Evolutionary conservation across 768 basidiomycete species (phyloP).

Genomic region (Leucocoprinus sp.): DNA sequence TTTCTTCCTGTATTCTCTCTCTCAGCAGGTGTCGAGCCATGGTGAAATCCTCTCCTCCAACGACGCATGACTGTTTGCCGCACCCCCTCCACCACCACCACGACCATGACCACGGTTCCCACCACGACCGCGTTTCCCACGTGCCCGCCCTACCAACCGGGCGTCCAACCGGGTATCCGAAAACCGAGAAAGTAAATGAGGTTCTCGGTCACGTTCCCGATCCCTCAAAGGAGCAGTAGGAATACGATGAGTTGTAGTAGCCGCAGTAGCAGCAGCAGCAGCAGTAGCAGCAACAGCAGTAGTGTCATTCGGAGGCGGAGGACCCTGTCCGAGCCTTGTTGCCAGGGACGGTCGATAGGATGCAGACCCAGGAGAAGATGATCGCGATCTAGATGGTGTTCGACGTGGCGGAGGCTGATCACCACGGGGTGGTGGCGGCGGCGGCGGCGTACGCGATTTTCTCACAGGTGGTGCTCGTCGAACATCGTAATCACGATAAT

Average conservation of each 20-base stretch:
- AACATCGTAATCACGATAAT: constrained; percentile 6
- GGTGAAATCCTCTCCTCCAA: constrained; percentile 6
- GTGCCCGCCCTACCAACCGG: constrained; percentile 1
- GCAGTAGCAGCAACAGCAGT: no score
- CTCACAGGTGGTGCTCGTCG: neutral
- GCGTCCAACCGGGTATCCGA: neutral
- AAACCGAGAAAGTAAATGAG: constrained; percentile 2
- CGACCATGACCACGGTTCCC: constrained; percentile 2
- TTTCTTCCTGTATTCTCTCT: constrained; percentile 4
- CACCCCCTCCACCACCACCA: neutral
- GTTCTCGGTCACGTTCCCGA: neutral
- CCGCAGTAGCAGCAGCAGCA: no score
- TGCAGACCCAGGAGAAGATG: neutral
- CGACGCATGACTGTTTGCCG: neutral
- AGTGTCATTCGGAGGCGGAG: no score
- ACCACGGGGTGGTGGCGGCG: constrained; percentile 1
- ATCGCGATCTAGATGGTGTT: constrained; percentile 1
- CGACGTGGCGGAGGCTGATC: constrained; percentile 4
- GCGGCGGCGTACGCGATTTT: neutral
- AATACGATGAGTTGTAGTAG: no score
- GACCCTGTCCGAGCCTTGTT: neutral
- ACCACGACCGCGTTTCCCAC: constrained; percentile 1
- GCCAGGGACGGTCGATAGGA: constrained; percentile 1
- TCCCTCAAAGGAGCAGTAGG: no score
- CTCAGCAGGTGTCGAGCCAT: neutral